Evolutionary conservation across 1,139 yeast genomes (phyloP).

Genomic region (Kluyveromyces sp.): DNA sequence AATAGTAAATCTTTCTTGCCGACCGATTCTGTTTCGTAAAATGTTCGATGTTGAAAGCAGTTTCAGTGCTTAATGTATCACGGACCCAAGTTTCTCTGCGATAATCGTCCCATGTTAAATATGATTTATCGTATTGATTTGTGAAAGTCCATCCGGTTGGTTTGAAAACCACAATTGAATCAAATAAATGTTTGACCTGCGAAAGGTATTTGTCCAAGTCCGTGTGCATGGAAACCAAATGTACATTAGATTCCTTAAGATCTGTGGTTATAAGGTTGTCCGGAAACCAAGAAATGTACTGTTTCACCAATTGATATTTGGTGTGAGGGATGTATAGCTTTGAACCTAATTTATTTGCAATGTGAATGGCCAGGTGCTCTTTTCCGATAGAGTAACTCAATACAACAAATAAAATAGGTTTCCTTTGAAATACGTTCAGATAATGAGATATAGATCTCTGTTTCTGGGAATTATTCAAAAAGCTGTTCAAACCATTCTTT

Average conservation of each 20-base stretch:
- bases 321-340: conserved; percentile 21
- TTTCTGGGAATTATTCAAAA: conserved; percentile 25
- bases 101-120: background rate
- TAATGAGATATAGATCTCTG: conserved; percentile 42
- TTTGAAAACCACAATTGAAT: conserved; percentile 53
- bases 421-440: conserved; percentile 20
- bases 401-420: conserved; percentile 48
- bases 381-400: conserved; percentile 93
- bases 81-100: conserved; percentile 1
- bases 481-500: conserved; percentile 23
- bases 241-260: conserved; percentile 52
- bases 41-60: conserved; percentile 4
- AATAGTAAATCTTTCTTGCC: conserved; percentile 17
- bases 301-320: conserved; percentile 15
- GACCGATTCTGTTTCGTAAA: background rate
- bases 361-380: conserved; percentile 63
- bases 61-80: conserved; percentile 2
- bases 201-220: conserved; percentile 43
- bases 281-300: conserved; percentile 15
- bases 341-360: conserved; percentile 21
- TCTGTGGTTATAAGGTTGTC: conserved; percentile 35
- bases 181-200: conserved; percentile 40
- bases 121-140: conserved; percentile 10
- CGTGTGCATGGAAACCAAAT: conserved; percentile 52
- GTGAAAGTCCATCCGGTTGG: conserved; percentile 88